Percentiles rank a stretch among this genome's conserved stretches.
These are phyloP conservation scores for Plasmodium yoelii DNA, from an alignment of 169 alveolate genomes.

Conservation along the genomic window DNA sequence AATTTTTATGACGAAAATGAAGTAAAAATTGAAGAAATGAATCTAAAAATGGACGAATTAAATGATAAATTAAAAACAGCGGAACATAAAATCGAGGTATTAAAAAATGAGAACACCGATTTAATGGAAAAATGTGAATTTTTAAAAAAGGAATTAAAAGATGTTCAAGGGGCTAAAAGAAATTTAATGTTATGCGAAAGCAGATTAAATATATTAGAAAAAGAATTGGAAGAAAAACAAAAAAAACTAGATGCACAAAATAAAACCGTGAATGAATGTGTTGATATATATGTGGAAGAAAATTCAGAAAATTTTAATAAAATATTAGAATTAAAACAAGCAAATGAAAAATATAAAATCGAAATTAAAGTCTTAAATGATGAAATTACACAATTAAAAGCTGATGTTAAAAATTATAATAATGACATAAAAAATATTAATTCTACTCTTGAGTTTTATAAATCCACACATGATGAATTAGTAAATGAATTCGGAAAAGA, in stretches of 20 bases:
- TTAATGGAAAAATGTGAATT: slow-evolving; percentile 66
- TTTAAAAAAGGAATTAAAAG: slow-evolving; percentile 48
- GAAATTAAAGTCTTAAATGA: slow-evolving; percentile 59
- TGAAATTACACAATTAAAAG: slow-evolving; percentile 51
- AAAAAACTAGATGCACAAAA: slow-evolving; percentile 67
- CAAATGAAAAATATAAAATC: slow-evolving; percentile 58
- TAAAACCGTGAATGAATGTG: slow-evolving; percentile 68
- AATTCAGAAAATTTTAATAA: slow-evolving; percentile 70
- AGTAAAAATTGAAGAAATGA: slow-evolving; percentile 71
- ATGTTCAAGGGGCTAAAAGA: slow-evolving; percentile 64
- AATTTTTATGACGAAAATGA: slow-evolving; percentile 74
- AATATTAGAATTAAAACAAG: slow-evolving; percentile 66
- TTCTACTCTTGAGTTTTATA: slow-evolving; percentile 68
- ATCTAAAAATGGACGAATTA: slow-evolving; percentile 52
- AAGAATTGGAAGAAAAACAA: slow-evolving; percentile 64
- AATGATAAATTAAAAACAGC: slow-evolving; percentile 48
- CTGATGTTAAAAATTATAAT: slow-evolving; percentile 17
- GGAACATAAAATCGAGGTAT: slow-evolving; percentile 11
- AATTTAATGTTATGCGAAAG: slow-evolving; percentile 73
- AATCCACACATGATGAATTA: slow-evolving; percentile 73
- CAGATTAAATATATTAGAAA: slow-evolving; percentile 55
- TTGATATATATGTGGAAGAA: slow-evolving; percentile 72
- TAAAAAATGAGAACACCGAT: slow-evolving; percentile 55
- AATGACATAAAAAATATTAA: slow-evolving; percentile 56
- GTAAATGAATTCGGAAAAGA: slow-evolving; percentile 66